phyloP scores from a whole-genome alignment of 805 yeast species.

The Zygosaccharomyces bisporus region DNA sequence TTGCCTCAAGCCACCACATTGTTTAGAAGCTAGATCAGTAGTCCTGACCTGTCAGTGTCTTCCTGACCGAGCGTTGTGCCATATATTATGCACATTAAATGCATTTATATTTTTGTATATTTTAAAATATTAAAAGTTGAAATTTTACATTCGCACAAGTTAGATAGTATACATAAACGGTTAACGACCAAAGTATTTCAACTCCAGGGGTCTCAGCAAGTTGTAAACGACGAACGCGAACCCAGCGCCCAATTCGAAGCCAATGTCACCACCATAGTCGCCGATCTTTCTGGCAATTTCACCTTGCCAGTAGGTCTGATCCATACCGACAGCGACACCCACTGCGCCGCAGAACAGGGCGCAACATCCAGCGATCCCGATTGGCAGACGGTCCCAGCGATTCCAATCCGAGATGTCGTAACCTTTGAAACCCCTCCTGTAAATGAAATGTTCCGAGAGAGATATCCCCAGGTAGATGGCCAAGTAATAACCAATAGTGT shows the following conservation, averaged over 20 bases:
- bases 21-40: neutral
- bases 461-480: constrained; percentile 76
- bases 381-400: constrained; percentile 56
- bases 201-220: constrained; percentile 60
- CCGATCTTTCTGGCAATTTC: constrained; percentile 60
- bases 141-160: neutral
- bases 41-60: too few relatives aligned
- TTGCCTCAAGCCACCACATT: constrained; percentile 6
- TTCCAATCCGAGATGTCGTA: constrained; percentile 62
- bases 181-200: constrained; percentile 54
- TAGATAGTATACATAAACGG: neutral
- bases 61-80: too few relatives aligned
- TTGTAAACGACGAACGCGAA: constrained; percentile 67
- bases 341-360: constrained; percentile 81
- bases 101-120: too few relatives aligned
- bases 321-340: constrained; percentile 84
- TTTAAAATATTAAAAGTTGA: neutral
- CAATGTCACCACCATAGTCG: constrained; percentile 54
- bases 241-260: constrained; percentile 70
- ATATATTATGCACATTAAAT: too few relatives aligned
- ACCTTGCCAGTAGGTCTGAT: constrained; percentile 80
- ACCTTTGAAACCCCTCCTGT: constrained; percentile 57
- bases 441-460: constrained; percentile 76
- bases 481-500: constrained; percentile 85
- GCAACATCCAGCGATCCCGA: constrained; percentile 71